Conservation (phyloP, 2,329 filamentous ascomycete genomes). For the Trichophyton rubrum region DNA sequence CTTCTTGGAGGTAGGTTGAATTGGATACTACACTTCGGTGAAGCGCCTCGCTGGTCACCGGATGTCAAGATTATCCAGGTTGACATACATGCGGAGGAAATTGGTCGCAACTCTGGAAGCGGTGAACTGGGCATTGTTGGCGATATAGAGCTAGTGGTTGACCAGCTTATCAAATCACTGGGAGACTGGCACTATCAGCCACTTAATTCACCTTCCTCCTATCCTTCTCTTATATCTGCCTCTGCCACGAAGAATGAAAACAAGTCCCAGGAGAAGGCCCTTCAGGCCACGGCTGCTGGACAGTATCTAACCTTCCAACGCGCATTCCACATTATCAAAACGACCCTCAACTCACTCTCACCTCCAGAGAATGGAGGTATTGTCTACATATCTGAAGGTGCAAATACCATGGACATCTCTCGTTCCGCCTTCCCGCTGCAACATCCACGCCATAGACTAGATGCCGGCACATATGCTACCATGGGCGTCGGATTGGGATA, state of each 20-base stretch:
- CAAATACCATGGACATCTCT: constrained; percentile 51
- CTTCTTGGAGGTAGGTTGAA: constrained; percentile 45
- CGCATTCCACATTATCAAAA: constrained; percentile 42
- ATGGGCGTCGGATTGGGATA: constrained; percentile 49
- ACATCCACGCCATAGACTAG: constrained; percentile 43
- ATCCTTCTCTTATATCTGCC: constrained; percentile 22
- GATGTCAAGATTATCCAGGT: constrained; percentile 44
- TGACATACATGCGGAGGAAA: constrained; percentile 42
- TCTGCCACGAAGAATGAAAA: constrained; percentile 36
- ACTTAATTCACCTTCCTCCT: constrained; percentile 22
- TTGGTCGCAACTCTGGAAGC: constrained; percentile 40
- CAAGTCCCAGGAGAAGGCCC: constrained; percentile 33
- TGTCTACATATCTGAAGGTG: constrained; percentile 47
- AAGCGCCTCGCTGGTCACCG: constrained; percentile 41
- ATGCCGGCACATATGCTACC: constrained; percentile 47
- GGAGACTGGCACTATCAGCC: constrained; percentile 35
- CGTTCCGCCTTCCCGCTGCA: constrained; percentile 43
- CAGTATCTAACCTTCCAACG: constrained; percentile 39
- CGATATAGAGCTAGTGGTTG: constrained; percentile 39
- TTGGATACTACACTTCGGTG: constrained; percentile 47
- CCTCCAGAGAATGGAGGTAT: constrained; percentile 36
- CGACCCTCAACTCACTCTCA: constrained; percentile 35
- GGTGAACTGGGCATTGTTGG: constrained; percentile 40
- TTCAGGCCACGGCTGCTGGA: constrained; percentile 21
- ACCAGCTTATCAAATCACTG: constrained; percentile 35